phyloP scores from a whole-genome alignment of 805 yeast genomes.

The Clavispora fructus region DNA sequence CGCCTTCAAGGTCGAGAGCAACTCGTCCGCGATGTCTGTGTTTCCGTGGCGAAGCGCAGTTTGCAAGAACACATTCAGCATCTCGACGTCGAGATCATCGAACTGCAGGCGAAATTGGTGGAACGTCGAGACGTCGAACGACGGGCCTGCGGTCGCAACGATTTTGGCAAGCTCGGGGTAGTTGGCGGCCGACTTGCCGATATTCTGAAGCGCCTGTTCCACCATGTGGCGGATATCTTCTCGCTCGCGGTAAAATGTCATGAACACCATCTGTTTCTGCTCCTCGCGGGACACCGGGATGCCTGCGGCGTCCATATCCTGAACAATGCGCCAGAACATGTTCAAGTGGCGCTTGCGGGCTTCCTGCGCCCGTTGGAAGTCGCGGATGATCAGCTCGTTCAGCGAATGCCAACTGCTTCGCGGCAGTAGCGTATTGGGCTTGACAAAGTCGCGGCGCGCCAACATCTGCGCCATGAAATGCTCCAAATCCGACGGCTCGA shows the following conservation, averaged over 20 bases:
- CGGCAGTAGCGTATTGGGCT: conserved; percentile 19
- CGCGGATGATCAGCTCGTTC: conserved; percentile 5
- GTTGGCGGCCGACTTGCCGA: background rate
- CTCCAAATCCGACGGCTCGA: conserved; percentile 23
- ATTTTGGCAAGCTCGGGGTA: background rate
- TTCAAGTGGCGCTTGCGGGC: conserved; percentile 17
- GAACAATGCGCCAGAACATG: conserved; percentile 19
- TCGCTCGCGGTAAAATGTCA: conserved; percentile 29
- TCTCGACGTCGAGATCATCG: conserved; percentile 11
- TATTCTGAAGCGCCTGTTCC: background rate
- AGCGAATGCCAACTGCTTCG: conserved; percentile 2
- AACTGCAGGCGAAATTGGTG: conserved; percentile 13
- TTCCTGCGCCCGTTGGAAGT: conserved; percentile 16
- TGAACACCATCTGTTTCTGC: conserved; percentile 23
- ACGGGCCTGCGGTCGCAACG: conserved; percentile 1
- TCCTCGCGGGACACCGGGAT: conserved; percentile 28
- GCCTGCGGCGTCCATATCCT: conserved; percentile 21
- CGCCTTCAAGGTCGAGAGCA: conserved; percentile 8
- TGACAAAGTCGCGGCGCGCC: conserved; percentile 19
- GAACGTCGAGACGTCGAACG: conserved; percentile 19
- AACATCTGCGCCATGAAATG: conserved; percentile 22
- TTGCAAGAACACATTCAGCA: conserved; percentile 22
- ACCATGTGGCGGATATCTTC: conserved; percentile 16
- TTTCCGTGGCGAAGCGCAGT: conserved; percentile 26
- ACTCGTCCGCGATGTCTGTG: conserved; percentile 17